phyloP scores from a whole-genome alignment of 148 eudicot species.

The Tetragonia tetragonoides region DNA sequence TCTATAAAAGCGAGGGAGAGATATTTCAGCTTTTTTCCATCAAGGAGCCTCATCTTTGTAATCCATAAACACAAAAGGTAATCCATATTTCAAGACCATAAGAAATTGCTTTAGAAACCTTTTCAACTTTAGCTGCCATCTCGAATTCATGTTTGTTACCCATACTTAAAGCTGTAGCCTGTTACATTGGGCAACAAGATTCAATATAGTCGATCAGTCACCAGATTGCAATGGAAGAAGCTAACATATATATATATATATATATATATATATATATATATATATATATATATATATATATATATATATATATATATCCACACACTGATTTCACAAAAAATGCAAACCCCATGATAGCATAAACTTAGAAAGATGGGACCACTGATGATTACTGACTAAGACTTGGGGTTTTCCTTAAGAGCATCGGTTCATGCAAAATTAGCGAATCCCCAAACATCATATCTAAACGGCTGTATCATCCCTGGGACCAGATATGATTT shows the following conservation, averaged over 20 bases:
- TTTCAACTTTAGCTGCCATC: conserved; percentile 86
- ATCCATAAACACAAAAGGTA: not conserved
- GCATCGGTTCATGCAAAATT: not conserved
- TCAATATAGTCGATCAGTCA: not conserved
- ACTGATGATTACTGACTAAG: not conserved
- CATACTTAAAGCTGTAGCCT: conserved; percentile 75
- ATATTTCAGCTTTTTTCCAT: not conserved
- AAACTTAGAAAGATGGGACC: not conserved
- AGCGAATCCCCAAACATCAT: not conserved
- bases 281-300: too few species aligned
- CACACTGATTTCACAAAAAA: too few species aligned
- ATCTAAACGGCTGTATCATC: not conserved
- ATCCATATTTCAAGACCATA: not conserved
- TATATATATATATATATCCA: too few species aligned
- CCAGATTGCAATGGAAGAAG: not conserved
- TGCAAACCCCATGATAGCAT: not conserved
- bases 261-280: too few species aligned
- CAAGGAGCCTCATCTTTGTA: not conserved
- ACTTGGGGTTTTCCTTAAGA: not conserved
- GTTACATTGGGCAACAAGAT: conserved; percentile 22
- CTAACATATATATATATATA: too few species aligned
- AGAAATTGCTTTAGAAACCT: conserved; percentile 36
- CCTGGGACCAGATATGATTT: not conserved
- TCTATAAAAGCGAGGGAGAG: conserved; percentile 38
- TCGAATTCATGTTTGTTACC: conserved; percentile 71